A percentile compares a stretch with the other conserved stretches of the same genome.
phyloP scores from a whole-genome alignment of 2,329 filamentous ascomycete genomes.

The Trichoderma afroharzianum region DNA sequence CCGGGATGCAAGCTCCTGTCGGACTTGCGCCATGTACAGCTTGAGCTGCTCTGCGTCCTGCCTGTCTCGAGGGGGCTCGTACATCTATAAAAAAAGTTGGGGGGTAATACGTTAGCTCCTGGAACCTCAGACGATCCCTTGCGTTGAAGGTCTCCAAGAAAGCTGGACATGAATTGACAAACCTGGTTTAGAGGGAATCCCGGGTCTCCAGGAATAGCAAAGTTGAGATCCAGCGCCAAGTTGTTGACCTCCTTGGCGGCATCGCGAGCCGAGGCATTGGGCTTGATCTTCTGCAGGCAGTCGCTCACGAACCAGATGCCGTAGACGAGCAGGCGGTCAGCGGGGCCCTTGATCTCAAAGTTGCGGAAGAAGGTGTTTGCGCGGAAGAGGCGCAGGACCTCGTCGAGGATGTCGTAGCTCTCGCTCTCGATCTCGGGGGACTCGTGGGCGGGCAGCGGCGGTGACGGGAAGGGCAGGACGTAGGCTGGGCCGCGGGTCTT shows the following conservation, averaged over 20 bases:
- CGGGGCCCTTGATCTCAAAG: slow-evolving; percentile 96
- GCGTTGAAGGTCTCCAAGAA: not conserved
- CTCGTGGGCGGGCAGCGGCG: slow-evolving; percentile 56
- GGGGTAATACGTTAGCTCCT: not conserved
- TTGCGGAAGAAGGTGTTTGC: slow-evolving; percentile 99
- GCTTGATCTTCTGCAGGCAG: slow-evolving; percentile 82
- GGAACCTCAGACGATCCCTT: not conserved
- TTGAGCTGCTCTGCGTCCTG: slow-evolving; percentile 86
- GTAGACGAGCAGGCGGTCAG: slow-evolving; percentile 92
- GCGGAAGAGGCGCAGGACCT: slow-evolving; percentile 87
- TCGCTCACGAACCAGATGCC: slow-evolving; percentile 94
- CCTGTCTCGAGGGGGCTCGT: slow-evolving; percentile 80
- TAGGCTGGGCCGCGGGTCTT: slow-evolving; percentile 94
- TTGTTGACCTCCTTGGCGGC: slow-evolving; percentile 78
- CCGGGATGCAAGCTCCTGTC: slow-evolving; percentile 82
- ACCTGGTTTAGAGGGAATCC: slow-evolving; percentile 90
- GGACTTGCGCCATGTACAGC: slow-evolving; percentile 87
- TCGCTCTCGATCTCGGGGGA: slow-evolving; percentile 80
- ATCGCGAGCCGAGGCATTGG: slow-evolving; percentile 58
- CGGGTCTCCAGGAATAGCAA: slow-evolving; percentile 90
- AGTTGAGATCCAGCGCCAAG: slow-evolving; percentile 85
- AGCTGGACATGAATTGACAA: slow-evolving; percentile 20
- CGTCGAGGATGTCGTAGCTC: slow-evolving; percentile 94
- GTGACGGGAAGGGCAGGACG: slow-evolving; percentile 63
- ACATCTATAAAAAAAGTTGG: slow-evolving; percentile 58